Percentiles rank a stretch among this genome's conserved stretches.
phyloP scores from a whole-genome alignment of 106 monocot genomes.

The Xerophyta viscosa region DNA sequence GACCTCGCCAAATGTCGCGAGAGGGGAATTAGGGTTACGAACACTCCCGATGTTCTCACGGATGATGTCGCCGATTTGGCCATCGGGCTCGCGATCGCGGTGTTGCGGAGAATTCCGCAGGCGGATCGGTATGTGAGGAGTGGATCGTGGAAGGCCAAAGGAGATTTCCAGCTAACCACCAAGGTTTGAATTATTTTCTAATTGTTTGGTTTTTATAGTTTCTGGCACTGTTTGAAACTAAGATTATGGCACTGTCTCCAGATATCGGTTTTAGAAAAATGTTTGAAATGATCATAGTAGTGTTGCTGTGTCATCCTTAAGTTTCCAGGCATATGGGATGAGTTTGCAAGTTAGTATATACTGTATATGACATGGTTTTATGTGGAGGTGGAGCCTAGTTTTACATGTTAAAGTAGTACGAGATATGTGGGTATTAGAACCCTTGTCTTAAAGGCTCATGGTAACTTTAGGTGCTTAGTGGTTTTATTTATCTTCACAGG shows the following conservation, averaged over 20 bases:
- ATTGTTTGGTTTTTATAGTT: neutral
- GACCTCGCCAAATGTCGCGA: slow-evolving; percentile 65
- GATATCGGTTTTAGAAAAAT: slow-evolving; percentile 3
- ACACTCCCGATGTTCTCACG: slow-evolving; percentile 74
- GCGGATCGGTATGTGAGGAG: slow-evolving; percentile 49
- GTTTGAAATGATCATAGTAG: no score
- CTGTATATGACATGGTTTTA: no score
- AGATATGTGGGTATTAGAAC: no score
- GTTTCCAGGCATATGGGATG: no score
- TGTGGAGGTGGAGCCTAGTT: no score
- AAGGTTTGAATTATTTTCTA: slow-evolving; percentile 24
- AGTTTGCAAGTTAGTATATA: no score
- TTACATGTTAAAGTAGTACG: no score
- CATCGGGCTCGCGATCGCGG: slow-evolving; percentile 56
- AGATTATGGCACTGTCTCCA: no score
- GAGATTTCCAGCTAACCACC: slow-evolving; percentile 36
- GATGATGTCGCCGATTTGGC: slow-evolving; percentile 83
- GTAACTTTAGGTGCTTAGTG: no score
- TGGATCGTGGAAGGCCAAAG: slow-evolving; percentile 39
- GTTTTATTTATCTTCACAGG: no score
- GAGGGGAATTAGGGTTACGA: slow-evolving; percentile 59
- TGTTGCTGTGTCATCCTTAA: no score
- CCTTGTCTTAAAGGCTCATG: no score
- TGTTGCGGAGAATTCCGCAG: slow-evolving; percentile 37
- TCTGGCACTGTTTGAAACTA: neutral